A percentile compares a stretch with the other conserved stretches of the same genome.
Evolutionary conservation across 2,329 filamentous ascomycete species (phyloP).

Genomic region (Mycosphaerelloides madeirae): DNA sequence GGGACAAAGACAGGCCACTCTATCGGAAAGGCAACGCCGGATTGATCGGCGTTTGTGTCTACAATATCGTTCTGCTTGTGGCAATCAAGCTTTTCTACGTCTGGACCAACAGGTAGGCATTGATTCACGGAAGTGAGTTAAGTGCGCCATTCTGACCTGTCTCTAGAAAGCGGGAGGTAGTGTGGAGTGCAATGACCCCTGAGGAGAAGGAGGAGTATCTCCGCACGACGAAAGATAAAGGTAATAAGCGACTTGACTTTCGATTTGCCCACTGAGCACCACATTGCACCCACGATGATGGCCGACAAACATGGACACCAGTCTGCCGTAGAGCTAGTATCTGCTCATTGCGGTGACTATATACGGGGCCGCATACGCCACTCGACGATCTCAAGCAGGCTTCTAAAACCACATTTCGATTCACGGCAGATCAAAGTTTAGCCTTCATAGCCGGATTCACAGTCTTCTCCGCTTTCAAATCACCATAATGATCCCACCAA

Average conservation of each 20-base stretch:
- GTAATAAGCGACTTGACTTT: conserved; percentile 33
- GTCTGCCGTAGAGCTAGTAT: too few relatives aligned
- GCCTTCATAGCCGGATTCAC: too few relatives aligned
- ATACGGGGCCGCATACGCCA: too few relatives aligned
- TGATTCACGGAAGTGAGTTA: conserved; percentile 45
- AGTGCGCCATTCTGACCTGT: too few relatives aligned
- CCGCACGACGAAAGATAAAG: conserved; percentile 34
- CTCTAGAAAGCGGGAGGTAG: conserved; percentile 24
- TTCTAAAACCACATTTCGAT: too few relatives aligned
- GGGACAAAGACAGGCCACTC: conserved; percentile 50
- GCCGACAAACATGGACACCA: too few relatives aligned
- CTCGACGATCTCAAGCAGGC: too few relatives aligned
- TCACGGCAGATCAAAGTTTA: too few relatives aligned
- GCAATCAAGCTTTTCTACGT: conserved; percentile 49
- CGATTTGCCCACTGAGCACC: not conserved
- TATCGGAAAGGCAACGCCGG: conserved; percentile 53
- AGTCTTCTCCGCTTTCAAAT: not conserved
- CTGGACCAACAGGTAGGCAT: conserved; percentile 47
- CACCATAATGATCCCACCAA: conserved; percentile 46
- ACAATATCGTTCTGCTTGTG: conserved; percentile 54
- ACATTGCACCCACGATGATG: too few relatives aligned
- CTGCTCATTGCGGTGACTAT: too few relatives aligned
- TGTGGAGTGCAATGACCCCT: conserved; percentile 48
- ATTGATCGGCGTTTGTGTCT: conserved; percentile 47
- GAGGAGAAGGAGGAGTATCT: conserved; percentile 50